Conservation (phyloP, 345 rosid genomes). For the Rhizophora mangle region DNA sequence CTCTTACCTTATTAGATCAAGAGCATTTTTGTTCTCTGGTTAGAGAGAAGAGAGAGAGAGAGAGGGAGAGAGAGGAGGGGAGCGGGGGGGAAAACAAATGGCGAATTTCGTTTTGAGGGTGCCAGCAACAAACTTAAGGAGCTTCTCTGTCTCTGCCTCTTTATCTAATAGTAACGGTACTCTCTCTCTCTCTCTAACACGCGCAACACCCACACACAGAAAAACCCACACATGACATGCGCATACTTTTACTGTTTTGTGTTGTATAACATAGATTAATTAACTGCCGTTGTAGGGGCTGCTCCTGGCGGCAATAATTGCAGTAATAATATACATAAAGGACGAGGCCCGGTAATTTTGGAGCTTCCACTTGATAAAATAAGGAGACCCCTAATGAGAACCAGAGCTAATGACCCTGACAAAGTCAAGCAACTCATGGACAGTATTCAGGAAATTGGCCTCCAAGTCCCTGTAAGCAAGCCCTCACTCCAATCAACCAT, state of each 20-base stretch:
- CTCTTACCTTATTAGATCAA: no score
- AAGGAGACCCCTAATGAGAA: conserved; percentile 76
- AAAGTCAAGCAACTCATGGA: conserved; percentile 87
- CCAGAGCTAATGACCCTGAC: conserved; percentile 74
- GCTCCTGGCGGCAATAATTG: conserved; percentile 18
- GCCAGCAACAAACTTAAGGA: conserved; percentile 37
- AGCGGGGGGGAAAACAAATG: conserved; percentile 34
- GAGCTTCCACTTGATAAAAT: conserved; percentile 77
- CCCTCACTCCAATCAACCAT: not conserved
- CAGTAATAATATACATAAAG: conserved; percentile 15
- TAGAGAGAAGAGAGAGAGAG: not conserved
- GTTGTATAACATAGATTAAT: not conserved
- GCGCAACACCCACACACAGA: no score
- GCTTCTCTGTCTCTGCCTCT: conserved; percentile 61
- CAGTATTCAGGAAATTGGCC: conserved; percentile 72
- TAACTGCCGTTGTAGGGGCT: conserved; percentile 24
- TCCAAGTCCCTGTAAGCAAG: conserved; percentile 73
- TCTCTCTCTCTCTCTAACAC: not conserved
- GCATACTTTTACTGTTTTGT: not conserved
- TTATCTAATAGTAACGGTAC: conserved; percentile 47
- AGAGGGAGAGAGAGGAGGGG: no score
- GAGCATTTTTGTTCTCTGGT: no score
- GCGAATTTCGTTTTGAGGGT: conserved; percentile 51
- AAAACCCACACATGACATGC: no score
- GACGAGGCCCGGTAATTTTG: conserved; percentile 57